Conservation (phyloP, 495 filamentous ascomycete species). For the Podospora pseudocomata region DNA sequence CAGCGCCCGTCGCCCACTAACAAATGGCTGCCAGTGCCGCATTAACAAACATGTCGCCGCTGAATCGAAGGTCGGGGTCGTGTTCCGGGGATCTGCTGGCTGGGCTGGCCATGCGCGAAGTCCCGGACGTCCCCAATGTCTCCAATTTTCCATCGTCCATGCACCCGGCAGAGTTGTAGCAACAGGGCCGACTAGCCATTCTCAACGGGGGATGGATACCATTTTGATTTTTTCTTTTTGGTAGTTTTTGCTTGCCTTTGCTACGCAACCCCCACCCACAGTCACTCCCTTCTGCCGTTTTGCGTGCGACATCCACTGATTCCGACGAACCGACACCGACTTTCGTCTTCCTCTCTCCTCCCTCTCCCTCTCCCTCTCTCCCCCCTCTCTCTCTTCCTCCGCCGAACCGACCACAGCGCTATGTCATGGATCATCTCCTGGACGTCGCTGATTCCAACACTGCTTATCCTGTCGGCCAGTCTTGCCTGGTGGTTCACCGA, state of each 20-base stretch:
- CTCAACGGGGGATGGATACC: neutral
- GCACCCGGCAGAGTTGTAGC: neutral
- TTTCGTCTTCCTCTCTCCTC: constrained; percentile 9
- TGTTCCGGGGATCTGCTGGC: constrained; percentile 3
- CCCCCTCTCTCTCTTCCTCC: constrained; percentile 9
- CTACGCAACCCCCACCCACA: constrained; percentile 1
- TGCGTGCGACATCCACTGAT: constrained; percentile 5
- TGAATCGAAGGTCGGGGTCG: neutral
- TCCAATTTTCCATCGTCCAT: constrained; percentile 7
- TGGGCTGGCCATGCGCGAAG: neutral
- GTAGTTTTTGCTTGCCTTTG: constrained; percentile 3
- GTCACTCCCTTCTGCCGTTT: constrained; percentile 4
- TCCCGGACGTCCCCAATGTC: constrained; percentile 8
- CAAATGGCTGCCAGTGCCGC: neutral
- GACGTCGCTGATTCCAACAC: constrained; percentile 46
- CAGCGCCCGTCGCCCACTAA: neutral
- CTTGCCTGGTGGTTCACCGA: constrained; percentile 49
- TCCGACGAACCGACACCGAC: constrained; percentile 12
- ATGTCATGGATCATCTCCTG: constrained; percentile 52
- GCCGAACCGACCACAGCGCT: constrained; percentile 35
- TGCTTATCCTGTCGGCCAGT: constrained; percentile 49
- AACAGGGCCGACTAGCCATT: neutral
- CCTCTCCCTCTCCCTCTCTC: constrained; percentile 10
- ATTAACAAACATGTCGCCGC: neutral
- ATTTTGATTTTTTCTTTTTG: neutral